Conservation (phyloP, 1,284 basidiomycete species). For the Sparassis latifolia region DNA sequence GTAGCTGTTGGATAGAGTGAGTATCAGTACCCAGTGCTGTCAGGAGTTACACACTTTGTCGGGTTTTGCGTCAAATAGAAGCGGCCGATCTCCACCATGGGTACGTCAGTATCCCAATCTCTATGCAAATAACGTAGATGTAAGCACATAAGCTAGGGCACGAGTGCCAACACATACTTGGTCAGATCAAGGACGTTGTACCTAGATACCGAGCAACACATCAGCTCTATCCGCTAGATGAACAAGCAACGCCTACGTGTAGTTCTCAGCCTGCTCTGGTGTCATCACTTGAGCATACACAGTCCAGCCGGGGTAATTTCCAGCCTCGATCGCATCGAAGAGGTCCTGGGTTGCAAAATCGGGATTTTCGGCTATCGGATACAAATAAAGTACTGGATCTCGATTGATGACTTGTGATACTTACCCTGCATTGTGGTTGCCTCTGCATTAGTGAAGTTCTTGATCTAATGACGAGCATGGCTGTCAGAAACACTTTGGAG, state of each 20-base stretch:
- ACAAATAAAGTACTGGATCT: not conserved
- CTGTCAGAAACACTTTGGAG: not conserved
- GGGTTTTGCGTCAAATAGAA: conserved; percentile 83
- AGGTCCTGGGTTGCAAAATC: conserved; percentile 77
- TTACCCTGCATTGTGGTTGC: conserved; percentile 57
- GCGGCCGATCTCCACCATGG: conserved; percentile 76
- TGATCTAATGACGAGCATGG: conserved; percentile 3
- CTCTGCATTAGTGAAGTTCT: conserved; percentile 47
- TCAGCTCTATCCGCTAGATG: not conserved
- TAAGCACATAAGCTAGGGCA: not conserved
- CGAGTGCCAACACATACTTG: conserved; percentile 36
- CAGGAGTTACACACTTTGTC: conserved; percentile 38
- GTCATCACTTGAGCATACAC: conserved; percentile 86
- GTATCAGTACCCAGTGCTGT: not conserved
- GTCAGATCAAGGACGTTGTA: conserved; percentile 82
- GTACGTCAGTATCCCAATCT: conserved; percentile 33
- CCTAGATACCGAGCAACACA: not conserved
- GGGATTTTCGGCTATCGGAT: conserved; percentile 58
- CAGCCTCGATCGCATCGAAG: conserved; percentile 73
- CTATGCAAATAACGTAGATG: conserved; percentile 3
- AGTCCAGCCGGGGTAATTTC: conserved; percentile 75
- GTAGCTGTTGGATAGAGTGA: conserved; percentile 32
- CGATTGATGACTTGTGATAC: not conserved
- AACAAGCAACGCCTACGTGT: conserved; percentile 35
- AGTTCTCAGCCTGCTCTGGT: conserved; percentile 76